Conservation (phyloP, 139 green algal genomes). For the Yamagishiella unicocca region DNA sequence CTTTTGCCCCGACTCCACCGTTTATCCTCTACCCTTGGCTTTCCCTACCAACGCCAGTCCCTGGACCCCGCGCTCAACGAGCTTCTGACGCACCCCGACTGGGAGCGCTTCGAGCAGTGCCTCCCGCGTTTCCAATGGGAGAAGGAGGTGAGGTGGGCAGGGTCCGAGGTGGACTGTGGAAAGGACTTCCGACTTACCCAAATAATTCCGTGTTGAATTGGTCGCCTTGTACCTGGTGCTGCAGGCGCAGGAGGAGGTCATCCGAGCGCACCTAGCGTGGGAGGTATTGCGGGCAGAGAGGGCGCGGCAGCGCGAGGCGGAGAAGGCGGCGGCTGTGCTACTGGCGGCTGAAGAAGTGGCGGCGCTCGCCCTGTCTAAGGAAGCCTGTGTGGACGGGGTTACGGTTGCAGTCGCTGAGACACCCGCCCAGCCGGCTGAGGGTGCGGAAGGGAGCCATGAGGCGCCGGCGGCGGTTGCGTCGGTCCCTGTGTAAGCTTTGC, state of each 20-base stretch:
- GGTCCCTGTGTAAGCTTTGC: too few species aligned
- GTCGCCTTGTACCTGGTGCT: too few species aligned
- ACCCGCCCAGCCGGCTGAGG: too few species aligned
- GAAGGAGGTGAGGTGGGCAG: too few species aligned
- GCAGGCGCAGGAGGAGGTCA: constrained; percentile 40
- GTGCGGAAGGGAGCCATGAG: too few species aligned
- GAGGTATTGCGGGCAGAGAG: constrained; percentile 9
- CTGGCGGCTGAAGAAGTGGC: background rate
- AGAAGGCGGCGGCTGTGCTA: background rate
- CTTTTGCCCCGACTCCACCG: background rate
- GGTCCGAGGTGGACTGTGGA: too few species aligned
- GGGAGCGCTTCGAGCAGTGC: constrained; percentile 2
- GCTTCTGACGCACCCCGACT: constrained; percentile 39
- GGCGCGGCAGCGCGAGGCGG: constrained; percentile 5
- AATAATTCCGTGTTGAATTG: too few species aligned
- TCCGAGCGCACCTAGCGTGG: constrained; percentile 2
- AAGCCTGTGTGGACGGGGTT: background rate
- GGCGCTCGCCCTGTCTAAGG: background rate
- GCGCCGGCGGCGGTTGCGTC: too few species aligned
- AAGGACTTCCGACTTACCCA: too few species aligned
- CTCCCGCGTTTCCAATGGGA: constrained; percentile 43
- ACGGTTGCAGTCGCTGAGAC: too few species aligned
- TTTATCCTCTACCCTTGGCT: too few species aligned
- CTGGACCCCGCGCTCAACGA: constrained; percentile 39
- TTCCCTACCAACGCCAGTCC: background rate